Base-by-base conservation (phyloP, 2,329 filamentous ascomycete genomes). In the Fusarium sp. region DNA sequence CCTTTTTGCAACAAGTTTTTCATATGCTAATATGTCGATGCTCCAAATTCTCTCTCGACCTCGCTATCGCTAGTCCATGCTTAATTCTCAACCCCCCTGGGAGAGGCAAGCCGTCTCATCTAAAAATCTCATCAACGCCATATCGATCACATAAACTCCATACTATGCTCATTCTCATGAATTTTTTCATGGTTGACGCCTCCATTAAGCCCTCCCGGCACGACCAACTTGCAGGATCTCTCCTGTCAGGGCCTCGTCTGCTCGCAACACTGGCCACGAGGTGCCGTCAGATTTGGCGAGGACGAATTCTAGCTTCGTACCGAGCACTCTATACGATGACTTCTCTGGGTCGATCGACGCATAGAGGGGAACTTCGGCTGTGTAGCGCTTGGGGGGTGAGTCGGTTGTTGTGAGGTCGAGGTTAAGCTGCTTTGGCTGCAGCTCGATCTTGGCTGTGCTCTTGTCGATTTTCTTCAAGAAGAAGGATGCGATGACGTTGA, bases 381-480 rank as follows among this genome's bases (percentile, higher is more conserved):
- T 89, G 82, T 94, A 98, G 59, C 93, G 89, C 87, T 97, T 98
- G 8, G 87, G 86, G 27, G 83, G 89, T 64, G 89, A 86, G 78
- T 98, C 95, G 35, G 88, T 89, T 12, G 96, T 99, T n/a, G 89
- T 90, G 41, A 99, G 87, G 79, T 99, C 93, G 45, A 99, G 87
- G 14, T 87, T 86, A 54, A 98, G 82, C 49, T 88, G 84, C 50
- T 86, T 85, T 5, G 87, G 77, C 38, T 85, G 80, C 79, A 98
- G 95, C 27, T 87, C 85, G 48, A 98, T 87, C 72, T 88, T 91
- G 55, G 94, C 92, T 30, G 84, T 88, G 27, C 91, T 88, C 82
- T 95, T 97, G 83, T 95, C 90, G 76, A 99, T 97, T 85, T 98
- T 98, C 86, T 98, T 99, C 59, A 98, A 87, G 83, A 97, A 99